Percentiles rank a stretch among this genome's conserved stretches.
These are phyloP conservation scores for Aurinia saxatilis DNA, from an alignment of 345 rosid species.

Conservation along the genomic window DNA sequence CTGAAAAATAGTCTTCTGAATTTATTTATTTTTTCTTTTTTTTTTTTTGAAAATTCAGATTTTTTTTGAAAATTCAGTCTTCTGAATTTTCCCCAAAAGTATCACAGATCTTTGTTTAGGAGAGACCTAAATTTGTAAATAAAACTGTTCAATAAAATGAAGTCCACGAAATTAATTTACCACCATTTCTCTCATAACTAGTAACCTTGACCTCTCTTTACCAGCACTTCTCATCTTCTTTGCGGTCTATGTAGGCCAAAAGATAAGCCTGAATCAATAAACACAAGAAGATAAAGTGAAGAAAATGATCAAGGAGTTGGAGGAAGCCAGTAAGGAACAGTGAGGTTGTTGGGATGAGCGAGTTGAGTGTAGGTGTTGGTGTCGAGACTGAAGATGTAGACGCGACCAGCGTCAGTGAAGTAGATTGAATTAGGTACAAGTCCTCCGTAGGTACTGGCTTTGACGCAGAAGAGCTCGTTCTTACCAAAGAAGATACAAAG, in stretches of 20 bases:
- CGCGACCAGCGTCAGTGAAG: neutral
- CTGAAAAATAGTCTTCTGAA: too few species aligned
- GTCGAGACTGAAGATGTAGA: neutral
- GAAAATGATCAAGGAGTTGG: conserved; percentile 4
- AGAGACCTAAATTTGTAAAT: conserved; percentile 12
- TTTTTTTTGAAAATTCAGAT: too few species aligned
- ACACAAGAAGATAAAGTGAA: too few species aligned
- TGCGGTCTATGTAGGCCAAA: conserved; percentile 68
- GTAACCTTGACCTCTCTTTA: conserved; percentile 22
- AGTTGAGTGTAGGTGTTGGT: neutral
- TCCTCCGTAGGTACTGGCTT: neutral
- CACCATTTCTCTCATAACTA: neutral
- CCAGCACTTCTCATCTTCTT: conserved; percentile 55
- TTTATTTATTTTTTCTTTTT: too few species aligned
- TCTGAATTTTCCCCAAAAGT: neutral
- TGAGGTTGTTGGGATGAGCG: too few species aligned
- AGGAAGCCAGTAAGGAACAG: neutral
- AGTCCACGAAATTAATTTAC: conserved; percentile 5
- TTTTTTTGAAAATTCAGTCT: too few species aligned
- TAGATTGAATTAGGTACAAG: neutral
- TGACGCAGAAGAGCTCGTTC: conserved; percentile 10
- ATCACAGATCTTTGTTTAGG: neutral
- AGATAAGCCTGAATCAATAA: conserved; percentile 74
- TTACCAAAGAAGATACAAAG: neutral
- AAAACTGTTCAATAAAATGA: neutral